These are phyloP conservation scores for Penicillium egyptiacum DNA, from an alignment of 495 filamentous ascomycete genomes.

Conservation along the genomic window DNA sequence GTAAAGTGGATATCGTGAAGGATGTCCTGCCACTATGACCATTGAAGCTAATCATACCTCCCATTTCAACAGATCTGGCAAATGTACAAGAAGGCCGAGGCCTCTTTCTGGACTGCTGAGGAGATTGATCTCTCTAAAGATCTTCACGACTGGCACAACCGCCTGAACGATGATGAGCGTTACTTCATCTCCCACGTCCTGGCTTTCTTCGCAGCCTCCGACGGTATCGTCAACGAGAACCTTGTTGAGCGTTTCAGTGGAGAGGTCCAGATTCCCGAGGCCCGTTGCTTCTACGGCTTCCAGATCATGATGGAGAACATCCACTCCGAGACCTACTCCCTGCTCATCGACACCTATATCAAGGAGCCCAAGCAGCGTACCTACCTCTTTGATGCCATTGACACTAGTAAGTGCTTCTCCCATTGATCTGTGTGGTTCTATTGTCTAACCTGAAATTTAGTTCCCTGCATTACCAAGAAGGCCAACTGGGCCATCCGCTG, in stretches of 20 bases:
- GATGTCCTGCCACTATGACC: constrained; percentile 20
- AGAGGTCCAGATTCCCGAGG: constrained; percentile 96
- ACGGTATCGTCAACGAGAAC: constrained; percentile 99
- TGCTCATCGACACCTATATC: constrained; percentile 99
- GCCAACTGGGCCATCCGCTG: constrained; percentile 95
- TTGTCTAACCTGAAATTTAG: constrained; percentile 44
- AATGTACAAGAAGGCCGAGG: constrained; percentile 99
- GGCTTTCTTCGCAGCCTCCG: constrained; percentile 99
- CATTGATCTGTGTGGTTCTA: neutral
- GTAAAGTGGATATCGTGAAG: constrained; percentile 56
- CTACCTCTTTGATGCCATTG: constrained; percentile 97
- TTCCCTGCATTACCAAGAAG: constrained; percentile 96
- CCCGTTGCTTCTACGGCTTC: constrained; percentile 99
- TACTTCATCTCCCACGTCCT: constrained; percentile 98
- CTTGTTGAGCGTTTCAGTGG: constrained; percentile 95
- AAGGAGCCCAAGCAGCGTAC: constrained; percentile 95
- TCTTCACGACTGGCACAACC: constrained; percentile 98
- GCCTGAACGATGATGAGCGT: constrained; percentile 92
- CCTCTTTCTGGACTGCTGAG: constrained; percentile 99
- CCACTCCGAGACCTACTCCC: constrained; percentile 98
- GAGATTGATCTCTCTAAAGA: constrained; percentile 99
- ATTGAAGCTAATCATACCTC: constrained; percentile 18
- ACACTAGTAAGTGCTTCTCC: constrained; percentile 68
- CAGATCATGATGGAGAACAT: constrained; percentile 99
- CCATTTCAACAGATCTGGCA: constrained; percentile 80